Evolutionary conservation across 1,139 yeast genomes (phyloP), one percentile per base, ranked within the genome.

Genomic region (Protomyces arabidopsidicola): DNA sequence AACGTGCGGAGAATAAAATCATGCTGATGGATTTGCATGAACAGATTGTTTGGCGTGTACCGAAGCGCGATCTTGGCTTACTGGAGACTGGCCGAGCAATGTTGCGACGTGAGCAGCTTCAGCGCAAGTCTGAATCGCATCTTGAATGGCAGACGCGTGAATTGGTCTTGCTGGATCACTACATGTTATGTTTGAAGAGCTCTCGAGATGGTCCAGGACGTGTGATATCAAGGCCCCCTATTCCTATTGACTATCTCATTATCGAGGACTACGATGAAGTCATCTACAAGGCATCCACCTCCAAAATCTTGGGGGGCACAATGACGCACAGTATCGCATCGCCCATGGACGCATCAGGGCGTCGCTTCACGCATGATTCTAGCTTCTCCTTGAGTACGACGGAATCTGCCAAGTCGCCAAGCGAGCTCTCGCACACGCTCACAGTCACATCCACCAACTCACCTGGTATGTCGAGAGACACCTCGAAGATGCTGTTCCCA

Each of bases 141-240:
- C 65, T 78, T 82, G 61, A 78, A 74, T 67, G 78, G 79, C 71
- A 77, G 3, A 73, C 73, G 1, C 72, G 77, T 0, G 87, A 84
- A 69, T 70, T 88, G 45, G 83, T 89, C 31, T 75, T 89, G 48
- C 76, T 90, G 63, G 96, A 90, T 71, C 88, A 90, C 70, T 88
- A 79, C 70, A 74, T 90, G 55, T 75, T 90, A 27, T 79, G 90
- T 6, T 84, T 93, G 1, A 95, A 88, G 63, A 68, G 71, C 14
- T 69, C 74, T 6, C 76, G 76, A 45, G 69, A 67, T 66, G 71
- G 65, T 14, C 56, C 31, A 16, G 55, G 35, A 22, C 45, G 38
- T 6, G 53, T 66, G 2, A 16, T 50, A 14, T 53, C 64, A 16
- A 31, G 56, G 24, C 68, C 71, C 68, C 80, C 81, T 8, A 77